phyloP scores from a whole-genome alignment of 169 alveolate species.

The Haemoproteus tartakovskyi region DNA sequence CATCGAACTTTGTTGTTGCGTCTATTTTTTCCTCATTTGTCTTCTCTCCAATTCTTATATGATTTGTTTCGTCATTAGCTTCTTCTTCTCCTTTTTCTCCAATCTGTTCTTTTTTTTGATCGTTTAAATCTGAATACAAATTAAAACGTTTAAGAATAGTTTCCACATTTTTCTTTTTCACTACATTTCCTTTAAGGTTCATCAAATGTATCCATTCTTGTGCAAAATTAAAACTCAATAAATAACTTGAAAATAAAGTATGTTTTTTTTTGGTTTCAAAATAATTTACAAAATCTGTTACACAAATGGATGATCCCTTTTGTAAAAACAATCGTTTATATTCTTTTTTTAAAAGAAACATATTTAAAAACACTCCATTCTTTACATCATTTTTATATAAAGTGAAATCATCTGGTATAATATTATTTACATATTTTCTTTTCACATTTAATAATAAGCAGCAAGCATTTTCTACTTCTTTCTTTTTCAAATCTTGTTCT shows the following conservation, averaged over 20 bases:
- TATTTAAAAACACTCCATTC: constrained; percentile 24
- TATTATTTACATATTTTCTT: not conserved
- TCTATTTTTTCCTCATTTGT: no score
- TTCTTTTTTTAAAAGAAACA: constrained; percentile 6
- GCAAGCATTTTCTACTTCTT: constrained; percentile 52
- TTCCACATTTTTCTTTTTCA: not conserved
- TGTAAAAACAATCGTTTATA: not conserved
- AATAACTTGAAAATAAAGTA: constrained; percentile 20
- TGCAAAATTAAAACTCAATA: constrained; percentile 16
- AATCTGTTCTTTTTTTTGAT: no score
- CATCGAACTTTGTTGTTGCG: no score
- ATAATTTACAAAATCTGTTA: constrained; percentile 7
- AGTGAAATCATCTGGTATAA: constrained; percentile 53
- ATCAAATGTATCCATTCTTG: constrained; percentile 48
- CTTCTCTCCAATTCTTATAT: no score
- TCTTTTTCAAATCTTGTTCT: constrained; percentile 29
- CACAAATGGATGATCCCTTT: not conserved
- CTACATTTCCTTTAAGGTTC: constrained; percentile 7
- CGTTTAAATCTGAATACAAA: no score
- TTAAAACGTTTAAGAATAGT: not conserved
- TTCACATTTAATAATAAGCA: constrained; percentile 11
- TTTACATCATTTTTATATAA: constrained; percentile 13
- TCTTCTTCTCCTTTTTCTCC: no score
- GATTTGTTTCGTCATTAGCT: no score
- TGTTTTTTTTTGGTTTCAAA: constrained; percentile 13